Evolutionary conservation across 2,329 filamentous ascomycete genomes (phyloP).

Genomic region (Fusarium lateritium): DNA sequence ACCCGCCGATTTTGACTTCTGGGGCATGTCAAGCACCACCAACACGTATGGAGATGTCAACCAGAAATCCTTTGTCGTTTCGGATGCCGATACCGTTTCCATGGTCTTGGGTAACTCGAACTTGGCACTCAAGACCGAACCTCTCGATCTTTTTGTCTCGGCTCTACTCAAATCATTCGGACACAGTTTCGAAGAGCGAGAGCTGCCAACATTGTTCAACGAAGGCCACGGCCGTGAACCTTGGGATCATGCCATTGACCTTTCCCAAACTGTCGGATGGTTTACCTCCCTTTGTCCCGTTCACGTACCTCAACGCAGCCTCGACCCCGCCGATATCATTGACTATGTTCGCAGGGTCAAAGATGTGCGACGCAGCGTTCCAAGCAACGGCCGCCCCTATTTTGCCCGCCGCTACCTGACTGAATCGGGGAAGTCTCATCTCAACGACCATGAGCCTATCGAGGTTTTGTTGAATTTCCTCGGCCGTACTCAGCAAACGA

Average conservation of each 20-base stretch:
- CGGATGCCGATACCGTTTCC: slow-evolving; percentile 2
- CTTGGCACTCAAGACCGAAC: slow-evolving; percentile 52
- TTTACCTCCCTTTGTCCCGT: slow-evolving; percentile 61
- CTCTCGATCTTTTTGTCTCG: slow-evolving; percentile 58
- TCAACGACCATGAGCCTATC: slow-evolving; percentile 15
- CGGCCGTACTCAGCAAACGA: slow-evolving; percentile 24
- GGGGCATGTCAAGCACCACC: slow-evolving; percentile 28
- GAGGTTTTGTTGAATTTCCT: slow-evolving; percentile 36
- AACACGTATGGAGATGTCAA: slow-evolving; percentile 32
- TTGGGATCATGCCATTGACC: slow-evolving; percentile 52
- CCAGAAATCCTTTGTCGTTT: slow-evolving; percentile 17
- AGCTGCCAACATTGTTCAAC: slow-evolving; percentile 55
- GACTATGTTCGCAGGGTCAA: slow-evolving; percentile 30
- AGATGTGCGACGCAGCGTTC: slow-evolving; percentile 24
- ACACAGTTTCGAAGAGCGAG: slow-evolving; percentile 53
- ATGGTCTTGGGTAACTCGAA: slow-evolving; percentile 48
- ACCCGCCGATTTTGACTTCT: slow-evolving; percentile 32
- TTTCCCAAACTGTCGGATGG: slow-evolving; percentile 61
- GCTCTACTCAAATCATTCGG: slow-evolving; percentile 54
- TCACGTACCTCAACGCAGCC: slow-evolving; percentile 10
- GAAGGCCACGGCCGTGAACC: slow-evolving; percentile 61
- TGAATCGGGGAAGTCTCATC: background rate
- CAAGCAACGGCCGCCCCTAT: slow-evolving; percentile 30
- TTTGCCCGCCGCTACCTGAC: slow-evolving; percentile 31
- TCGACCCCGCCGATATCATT: slow-evolving; percentile 4